phyloP scores from a whole-genome alignment of 2,329 filamentous ascomycete genomes.

The Aspergillus sp. region DNA sequence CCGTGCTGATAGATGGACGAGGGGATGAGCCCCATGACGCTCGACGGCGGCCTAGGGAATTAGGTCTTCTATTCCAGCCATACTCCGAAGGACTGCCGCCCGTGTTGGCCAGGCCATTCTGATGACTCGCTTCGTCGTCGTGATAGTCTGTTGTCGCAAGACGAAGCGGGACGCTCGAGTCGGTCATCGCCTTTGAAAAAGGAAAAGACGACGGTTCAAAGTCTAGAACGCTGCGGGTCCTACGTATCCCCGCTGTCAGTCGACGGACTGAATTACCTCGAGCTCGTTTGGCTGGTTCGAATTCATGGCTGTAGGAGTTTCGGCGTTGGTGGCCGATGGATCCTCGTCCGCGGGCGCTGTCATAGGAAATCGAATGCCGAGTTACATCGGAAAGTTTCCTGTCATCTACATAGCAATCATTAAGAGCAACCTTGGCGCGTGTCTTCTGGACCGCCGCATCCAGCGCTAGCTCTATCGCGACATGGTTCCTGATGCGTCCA shows the following conservation, averaged over 20 bases:
- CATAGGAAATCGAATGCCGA: constrained; percentile 12
- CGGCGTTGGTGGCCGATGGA: constrained; percentile 16
- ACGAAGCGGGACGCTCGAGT: no score
- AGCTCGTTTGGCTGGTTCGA: constrained; percentile 13
- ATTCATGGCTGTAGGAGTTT: constrained; percentile 26
- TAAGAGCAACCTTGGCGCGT: constrained; percentile 32
- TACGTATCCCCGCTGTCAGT: constrained; percentile 7
- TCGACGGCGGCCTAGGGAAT: not conserved
- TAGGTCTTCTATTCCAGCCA: constrained; percentile 2
- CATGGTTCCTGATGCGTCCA: constrained; percentile 74
- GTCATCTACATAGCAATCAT: constrained; percentile 18
- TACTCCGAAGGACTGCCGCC: constrained; percentile 1
- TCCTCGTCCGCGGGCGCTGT: constrained; percentile 16
- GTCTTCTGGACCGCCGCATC: constrained; percentile 34
- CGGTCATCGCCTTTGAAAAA: no score
- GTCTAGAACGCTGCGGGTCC: constrained; percentile 12
- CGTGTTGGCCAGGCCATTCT: not conserved
- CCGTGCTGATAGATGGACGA: not conserved
- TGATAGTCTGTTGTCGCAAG: not conserved
- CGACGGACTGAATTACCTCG: constrained; percentile 4
- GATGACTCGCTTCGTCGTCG: not conserved
- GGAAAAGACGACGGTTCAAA: constrained; percentile 6
- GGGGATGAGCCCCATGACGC: constrained; percentile 6
- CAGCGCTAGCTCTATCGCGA: constrained; percentile 78
- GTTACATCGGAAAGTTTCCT: constrained; percentile 11